phyloP scores from a whole-genome alignment of 176 grass and related monocot genomes.

The Zea luxurians region DNA sequence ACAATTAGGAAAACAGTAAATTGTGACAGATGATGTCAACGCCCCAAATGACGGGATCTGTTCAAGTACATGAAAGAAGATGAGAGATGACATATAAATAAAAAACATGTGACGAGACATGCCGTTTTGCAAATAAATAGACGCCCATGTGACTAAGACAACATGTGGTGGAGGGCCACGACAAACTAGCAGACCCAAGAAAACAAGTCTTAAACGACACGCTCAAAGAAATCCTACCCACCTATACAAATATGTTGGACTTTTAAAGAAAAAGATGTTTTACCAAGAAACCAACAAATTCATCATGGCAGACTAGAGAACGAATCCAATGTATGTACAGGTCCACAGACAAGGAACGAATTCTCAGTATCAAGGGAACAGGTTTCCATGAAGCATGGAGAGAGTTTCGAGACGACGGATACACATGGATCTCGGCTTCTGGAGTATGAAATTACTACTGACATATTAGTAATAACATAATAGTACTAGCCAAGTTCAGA shows the following conservation, averaged over 20 bases:
- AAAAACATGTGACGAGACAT: not conserved
- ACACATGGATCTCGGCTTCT: slow-evolving; percentile 14
- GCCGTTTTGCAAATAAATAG: slow-evolving; percentile 20
- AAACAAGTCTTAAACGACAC: slow-evolving; percentile 39
- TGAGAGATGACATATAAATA: not conserved
- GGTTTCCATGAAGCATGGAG: slow-evolving; percentile 17
- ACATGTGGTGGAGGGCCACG: slow-evolving; percentile 33
- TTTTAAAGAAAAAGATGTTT: not conserved
- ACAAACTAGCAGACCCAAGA: slow-evolving; percentile 6
- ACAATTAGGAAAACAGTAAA: slow-evolving; percentile 30
- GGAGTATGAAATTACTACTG: slow-evolving; percentile 15
- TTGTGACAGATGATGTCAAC: slow-evolving; percentile 28
- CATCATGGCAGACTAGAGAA: slow-evolving; percentile 21
- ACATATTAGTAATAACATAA: not conserved
- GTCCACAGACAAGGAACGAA: slow-evolving; percentile 12
- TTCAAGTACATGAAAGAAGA: not conserved
- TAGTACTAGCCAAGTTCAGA: slow-evolving; percentile 36
- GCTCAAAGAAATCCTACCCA: slow-evolving; percentile 48
- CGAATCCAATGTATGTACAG: slow-evolving; percentile 44
- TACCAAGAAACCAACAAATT: slow-evolving; percentile 48
- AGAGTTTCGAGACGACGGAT: not conserved
- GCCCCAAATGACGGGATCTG: not conserved
- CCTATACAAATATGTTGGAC: slow-evolving; percentile 32
- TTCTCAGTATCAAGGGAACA: slow-evolving; percentile 31
- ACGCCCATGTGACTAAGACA: slow-evolving; percentile 40